Conservation (phyloP, 345 rosid species). For the Gossypium ekmanianum region DNA sequence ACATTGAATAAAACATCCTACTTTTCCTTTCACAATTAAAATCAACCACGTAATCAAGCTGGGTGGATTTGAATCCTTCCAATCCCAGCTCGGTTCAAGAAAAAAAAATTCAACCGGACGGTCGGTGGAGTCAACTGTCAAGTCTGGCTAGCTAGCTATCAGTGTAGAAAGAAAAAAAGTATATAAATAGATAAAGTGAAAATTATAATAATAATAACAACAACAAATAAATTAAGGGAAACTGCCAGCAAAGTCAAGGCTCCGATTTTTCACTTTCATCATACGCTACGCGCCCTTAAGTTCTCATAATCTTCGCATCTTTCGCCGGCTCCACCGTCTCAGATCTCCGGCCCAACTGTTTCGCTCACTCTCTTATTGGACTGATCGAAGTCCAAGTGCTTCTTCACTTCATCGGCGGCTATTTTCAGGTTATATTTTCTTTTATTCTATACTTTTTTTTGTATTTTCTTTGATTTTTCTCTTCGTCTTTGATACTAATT, state of each 20-base stretch:
- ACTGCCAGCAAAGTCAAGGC: slow-evolving; percentile 2
- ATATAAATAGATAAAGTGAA: not conserved
- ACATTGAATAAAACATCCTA: not conserved
- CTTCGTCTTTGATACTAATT: not conserved
- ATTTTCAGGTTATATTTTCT: slow-evolving; percentile 5
- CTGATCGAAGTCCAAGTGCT: slow-evolving; percentile 9
- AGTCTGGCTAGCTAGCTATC: not conserved
- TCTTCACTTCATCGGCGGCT: not conserved
- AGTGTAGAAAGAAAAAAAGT: not conserved
- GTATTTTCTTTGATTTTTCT: slow-evolving; percentile 18
- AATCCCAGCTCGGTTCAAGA: not conserved
- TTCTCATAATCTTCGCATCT: slow-evolving; percentile 34
- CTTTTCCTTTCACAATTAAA: not conserved
- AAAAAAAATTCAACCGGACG: not conserved
- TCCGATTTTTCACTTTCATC: slow-evolving; percentile 1
- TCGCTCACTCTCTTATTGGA: not conserved
- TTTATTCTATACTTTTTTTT: not conserved
- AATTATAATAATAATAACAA: not conserved
- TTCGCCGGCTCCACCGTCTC: slow-evolving; percentile 14
- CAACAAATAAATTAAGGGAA: not conserved
- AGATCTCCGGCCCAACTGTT: slow-evolving; percentile 18
- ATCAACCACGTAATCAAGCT: not conserved
- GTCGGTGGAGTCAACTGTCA: slow-evolving; percentile 5
- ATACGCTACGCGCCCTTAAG: slow-evolving; percentile 12
- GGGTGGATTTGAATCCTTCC: not conserved